Evolutionary conservation across 2,329 filamentous ascomycete genomes (phyloP).

Genomic region (Albophoma yamanashiensis): DNA sequence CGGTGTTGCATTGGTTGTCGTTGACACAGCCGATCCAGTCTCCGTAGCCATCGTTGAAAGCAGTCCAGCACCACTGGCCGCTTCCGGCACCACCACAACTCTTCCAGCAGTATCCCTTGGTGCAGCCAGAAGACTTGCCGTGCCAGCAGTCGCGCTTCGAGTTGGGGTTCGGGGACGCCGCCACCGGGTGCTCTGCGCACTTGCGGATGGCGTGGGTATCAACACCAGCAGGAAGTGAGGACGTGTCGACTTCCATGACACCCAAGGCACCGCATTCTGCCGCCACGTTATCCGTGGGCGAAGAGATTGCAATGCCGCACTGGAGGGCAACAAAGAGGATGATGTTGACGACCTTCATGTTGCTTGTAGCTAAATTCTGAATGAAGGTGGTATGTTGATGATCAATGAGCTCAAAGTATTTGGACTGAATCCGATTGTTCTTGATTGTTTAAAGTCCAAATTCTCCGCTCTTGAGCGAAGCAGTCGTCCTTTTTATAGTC

Average conservation of each 20-base stretch:
- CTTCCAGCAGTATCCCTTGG: slow-evolving; percentile 2
- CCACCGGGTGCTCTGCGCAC: neutral
- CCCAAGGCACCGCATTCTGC: slow-evolving; percentile 1
- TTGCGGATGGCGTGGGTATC: slow-evolving; percentile 1
- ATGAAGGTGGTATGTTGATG: neutral
- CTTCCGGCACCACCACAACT: neutral
- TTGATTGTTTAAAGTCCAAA: neutral
- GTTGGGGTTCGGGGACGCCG: neutral
- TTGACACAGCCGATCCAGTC: slow-evolving; percentile 1
- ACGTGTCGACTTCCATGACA: slow-evolving; percentile 1
- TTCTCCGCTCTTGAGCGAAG: neutral
- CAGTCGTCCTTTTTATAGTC: neutral
- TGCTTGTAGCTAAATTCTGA: neutral
- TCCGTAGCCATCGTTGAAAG: slow-evolving; percentile 1
- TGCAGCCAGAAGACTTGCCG: slow-evolving; percentile 1
- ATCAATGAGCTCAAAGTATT: neutral
- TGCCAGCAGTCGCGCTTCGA: slow-evolving; percentile 1
- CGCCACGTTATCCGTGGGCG: neutral
- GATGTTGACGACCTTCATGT: neutral
- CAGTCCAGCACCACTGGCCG: slow-evolving; percentile 4
- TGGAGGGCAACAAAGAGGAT: neutral
- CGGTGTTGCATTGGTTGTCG: slow-evolving; percentile 1
- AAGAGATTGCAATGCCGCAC: neutral
- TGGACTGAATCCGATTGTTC: neutral
- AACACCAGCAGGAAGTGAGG: neutral